These are phyloP conservation scores for Chalciporus pseudorubinellus DNA, from an alignment of 768 basidiomycete genomes.

Conservation along the genomic window DNA sequence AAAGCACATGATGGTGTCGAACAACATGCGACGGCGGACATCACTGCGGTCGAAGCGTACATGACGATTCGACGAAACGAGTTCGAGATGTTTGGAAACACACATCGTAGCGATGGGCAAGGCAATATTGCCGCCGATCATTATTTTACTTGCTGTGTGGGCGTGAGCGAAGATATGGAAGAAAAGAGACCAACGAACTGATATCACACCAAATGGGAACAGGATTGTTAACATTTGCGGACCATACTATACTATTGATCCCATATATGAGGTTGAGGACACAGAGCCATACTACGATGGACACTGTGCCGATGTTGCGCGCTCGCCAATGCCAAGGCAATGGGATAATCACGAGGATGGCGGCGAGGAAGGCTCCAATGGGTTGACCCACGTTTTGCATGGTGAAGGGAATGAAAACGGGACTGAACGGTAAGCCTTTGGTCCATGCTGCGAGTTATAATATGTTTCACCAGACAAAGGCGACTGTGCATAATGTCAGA, in stretches of 20 bases:
- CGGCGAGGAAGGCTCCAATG: constrained; percentile 37
- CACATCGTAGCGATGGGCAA: constrained; percentile 27
- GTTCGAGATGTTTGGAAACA: constrained; percentile 28
- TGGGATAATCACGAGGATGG: constrained; percentile 36
- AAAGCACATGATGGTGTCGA: constrained; percentile 38
- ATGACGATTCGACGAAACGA: constrained; percentile 30
- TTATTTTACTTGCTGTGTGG: constrained; percentile 28
- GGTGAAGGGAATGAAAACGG: too few species aligned
- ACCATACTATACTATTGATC: constrained; percentile 47
- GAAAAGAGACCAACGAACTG: background rate
- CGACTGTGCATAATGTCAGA: too few species aligned
- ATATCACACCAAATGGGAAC: constrained; percentile 17
- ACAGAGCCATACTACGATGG: constrained; percentile 47
- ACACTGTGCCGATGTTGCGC: constrained; percentile 30
- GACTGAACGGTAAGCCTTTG: too few species aligned
- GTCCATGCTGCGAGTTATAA: too few species aligned
- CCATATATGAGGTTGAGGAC: constrained; percentile 45
- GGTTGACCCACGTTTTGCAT: too few species aligned
- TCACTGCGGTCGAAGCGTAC: constrained; percentile 15
- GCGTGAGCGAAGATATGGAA: background rate
- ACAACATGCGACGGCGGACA: constrained; percentile 30
- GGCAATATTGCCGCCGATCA: constrained; percentile 24
- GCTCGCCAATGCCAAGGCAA: constrained; percentile 32
- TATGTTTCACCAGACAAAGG: too few species aligned
- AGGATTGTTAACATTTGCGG: background rate